Conservation (phyloP, 1,284 basidiomycete species). For the Vanrija sp. region DNA sequence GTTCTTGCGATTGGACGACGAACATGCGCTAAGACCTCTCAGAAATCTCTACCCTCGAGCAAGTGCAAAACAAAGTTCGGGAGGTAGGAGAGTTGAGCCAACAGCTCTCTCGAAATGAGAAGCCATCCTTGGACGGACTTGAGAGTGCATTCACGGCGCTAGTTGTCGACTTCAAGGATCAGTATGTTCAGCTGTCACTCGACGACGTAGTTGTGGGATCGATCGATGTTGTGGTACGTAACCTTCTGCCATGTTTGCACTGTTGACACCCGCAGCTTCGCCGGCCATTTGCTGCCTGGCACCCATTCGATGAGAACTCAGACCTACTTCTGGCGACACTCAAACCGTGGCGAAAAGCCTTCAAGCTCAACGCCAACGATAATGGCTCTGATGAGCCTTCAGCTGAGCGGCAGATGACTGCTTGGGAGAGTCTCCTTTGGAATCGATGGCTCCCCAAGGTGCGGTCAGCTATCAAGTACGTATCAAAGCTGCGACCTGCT, state of each 20-base stretch:
- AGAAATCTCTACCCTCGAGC: slow-evolving; percentile 73
- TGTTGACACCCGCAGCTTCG: slow-evolving; percentile 14
- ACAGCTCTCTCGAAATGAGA: slow-evolving; percentile 56
- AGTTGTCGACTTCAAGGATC: slow-evolving; percentile 64
- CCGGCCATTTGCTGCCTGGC: slow-evolving; percentile 32
- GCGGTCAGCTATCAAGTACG: slow-evolving; percentile 75
- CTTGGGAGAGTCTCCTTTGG: slow-evolving; percentile 93
- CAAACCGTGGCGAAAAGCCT: slow-evolving; percentile 46
- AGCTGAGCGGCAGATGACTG: slow-evolving; percentile 65
- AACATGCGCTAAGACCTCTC: slow-evolving; percentile 2
- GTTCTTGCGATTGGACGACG: slow-evolving; percentile 7
- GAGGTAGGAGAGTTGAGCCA: slow-evolving; percentile 65
- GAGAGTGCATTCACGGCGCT: slow-evolving; percentile 67
- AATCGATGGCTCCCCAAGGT: slow-evolving; percentile 90
- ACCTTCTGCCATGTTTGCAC: too few species aligned
- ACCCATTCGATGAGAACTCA: slow-evolving; percentile 39
- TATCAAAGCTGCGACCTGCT: slow-evolving; percentile 4
- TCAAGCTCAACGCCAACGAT: slow-evolving; percentile 22
- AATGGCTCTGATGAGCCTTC: not conserved
- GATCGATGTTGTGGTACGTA: slow-evolving; percentile 67
- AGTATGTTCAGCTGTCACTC: slow-evolving; percentile 73
- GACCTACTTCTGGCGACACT: slow-evolving; percentile 37
- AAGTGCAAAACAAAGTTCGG: slow-evolving; percentile 66
- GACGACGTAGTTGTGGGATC: slow-evolving; percentile 92
- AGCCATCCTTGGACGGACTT: slow-evolving; percentile 66